Percentiles rank a stretch among this genome's conserved stretches.
Evolutionary conservation across 2,329 filamentous ascomycete species (phyloP).

Genomic region (Fusarium sp.): DNA sequence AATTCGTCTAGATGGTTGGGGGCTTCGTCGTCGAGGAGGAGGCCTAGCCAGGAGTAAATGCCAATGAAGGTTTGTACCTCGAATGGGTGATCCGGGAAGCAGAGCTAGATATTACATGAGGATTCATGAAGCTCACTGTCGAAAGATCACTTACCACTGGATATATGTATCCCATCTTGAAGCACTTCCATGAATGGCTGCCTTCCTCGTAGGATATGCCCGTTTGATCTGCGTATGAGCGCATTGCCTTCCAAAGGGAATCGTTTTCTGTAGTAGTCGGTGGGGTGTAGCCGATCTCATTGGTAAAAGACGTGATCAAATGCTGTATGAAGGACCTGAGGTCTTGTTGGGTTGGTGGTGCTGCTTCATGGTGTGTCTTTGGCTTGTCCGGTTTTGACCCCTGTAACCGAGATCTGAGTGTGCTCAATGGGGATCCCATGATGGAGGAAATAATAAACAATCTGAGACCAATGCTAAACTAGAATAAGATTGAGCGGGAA

Average conservation of each 20-base stretch:
- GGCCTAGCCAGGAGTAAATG: slow-evolving; percentile 19
- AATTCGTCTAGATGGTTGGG: not conserved
- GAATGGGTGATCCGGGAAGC: slow-evolving; percentile 23
- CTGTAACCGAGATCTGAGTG: not conserved
- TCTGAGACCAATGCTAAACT: not conserved
- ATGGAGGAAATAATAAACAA: not conserved
- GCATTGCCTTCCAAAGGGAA: slow-evolving; percentile 12
- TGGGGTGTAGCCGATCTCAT: slow-evolving; percentile 3
- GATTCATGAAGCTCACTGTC: accelerated
- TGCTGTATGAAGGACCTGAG: slow-evolving; percentile 3
- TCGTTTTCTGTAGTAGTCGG: not conserved
- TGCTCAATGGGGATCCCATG: not conserved
- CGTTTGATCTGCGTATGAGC: not conserved
- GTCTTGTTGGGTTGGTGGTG: not conserved
- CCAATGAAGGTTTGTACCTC: slow-evolving; percentile 18
- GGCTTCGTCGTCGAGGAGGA: slow-evolving; percentile 26
- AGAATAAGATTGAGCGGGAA: not conserved
- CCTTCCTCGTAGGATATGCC: slow-evolving; percentile 9
- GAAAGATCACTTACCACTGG: not conserved
- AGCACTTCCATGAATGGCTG: slow-evolving; percentile 18
- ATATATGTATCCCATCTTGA: slow-evolving; percentile 18
- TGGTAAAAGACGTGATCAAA: slow-evolving; percentile 7
- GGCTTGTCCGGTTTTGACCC: not conserved
- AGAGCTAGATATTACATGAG: not conserved
- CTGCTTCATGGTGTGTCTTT: not conserved